Percentiles rank a stretch among this genome's conserved stretches.
These are phyloP conservation scores for Apiotrichum veenhuisii DNA, from an alignment of 1,284 basidiomycete species.

Conservation along the genomic window DNA sequence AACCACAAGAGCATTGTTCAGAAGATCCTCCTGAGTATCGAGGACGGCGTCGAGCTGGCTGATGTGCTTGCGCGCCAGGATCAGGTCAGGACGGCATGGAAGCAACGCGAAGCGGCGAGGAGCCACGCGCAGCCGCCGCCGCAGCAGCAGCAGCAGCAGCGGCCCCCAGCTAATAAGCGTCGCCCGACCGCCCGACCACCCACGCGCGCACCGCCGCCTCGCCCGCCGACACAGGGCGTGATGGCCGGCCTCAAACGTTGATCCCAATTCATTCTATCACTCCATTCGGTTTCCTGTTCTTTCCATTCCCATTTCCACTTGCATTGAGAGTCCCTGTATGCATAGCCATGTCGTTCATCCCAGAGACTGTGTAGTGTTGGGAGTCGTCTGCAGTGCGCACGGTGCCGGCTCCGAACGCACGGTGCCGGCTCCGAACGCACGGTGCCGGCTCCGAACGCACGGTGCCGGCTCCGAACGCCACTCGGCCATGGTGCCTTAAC, in stretches of 20 bases:
- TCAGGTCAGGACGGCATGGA: slow-evolving; percentile 43
- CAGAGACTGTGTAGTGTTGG: neutral
- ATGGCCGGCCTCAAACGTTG: slow-evolving; percentile 35
- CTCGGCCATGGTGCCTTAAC: too few relatives aligned
- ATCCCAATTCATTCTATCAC: neutral
- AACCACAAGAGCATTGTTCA: slow-evolving; percentile 79
- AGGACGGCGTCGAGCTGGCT: slow-evolving; percentile 84
- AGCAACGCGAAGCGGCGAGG: slow-evolving; percentile 29
- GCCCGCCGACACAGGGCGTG: slow-evolving; percentile 17
- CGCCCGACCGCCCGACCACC: slow-evolving; percentile 2
- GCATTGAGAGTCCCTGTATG: neutral
- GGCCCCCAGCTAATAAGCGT: neutral
- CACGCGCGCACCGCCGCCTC: slow-evolving; percentile 1
- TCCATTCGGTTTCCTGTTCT: neutral
- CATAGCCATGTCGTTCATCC: neutral
- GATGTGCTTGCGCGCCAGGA: slow-evolving; percentile 54
- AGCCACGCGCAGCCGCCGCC: slow-evolving; percentile 7
- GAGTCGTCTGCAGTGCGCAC: neutral
- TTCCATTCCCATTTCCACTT: neutral
- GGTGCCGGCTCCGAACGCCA: too few relatives aligned
- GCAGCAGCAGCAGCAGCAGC: slow-evolving; percentile 12
- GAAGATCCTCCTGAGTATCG: slow-evolving; percentile 79
- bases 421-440: too few relatives aligned
- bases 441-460: too few relatives aligned
- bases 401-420: too few relatives aligned